A percentile compares a stretch with the other conserved stretches of the same genome.
These are phyloP conservation scores for Macrocybe gigantea DNA, from an alignment of 768 basidiomycete species.

Conservation along the genomic window DNA sequence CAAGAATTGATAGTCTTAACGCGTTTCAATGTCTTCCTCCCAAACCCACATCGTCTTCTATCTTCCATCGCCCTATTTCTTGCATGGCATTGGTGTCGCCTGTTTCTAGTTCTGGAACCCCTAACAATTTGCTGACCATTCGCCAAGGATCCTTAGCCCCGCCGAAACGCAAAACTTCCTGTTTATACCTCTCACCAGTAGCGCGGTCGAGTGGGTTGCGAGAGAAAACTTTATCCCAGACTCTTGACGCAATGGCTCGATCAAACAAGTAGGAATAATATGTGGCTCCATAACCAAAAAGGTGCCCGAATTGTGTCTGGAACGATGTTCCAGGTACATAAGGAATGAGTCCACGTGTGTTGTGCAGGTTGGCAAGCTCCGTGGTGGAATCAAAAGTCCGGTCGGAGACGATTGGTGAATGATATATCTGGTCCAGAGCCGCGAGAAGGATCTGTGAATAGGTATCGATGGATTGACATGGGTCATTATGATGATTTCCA, in stretches of 20 bases:
- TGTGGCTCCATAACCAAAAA: slow-evolving; percentile 95
- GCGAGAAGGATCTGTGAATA: slow-evolving; percentile 90
- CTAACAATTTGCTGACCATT: slow-evolving; percentile 75
- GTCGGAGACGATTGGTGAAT: slow-evolving; percentile 58
- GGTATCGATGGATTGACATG: slow-evolving; percentile 81
- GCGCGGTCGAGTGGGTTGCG: slow-evolving; percentile 61
- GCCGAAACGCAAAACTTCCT: slow-evolving; percentile 70
- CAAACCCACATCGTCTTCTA: slow-evolving; percentile 65
- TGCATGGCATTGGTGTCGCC: slow-evolving; percentile 86
- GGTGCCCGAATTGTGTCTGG: slow-evolving; percentile 94
- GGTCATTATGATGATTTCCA: slow-evolving; percentile 68
- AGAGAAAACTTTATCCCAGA: slow-evolving; percentile 77
- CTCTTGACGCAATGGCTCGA: slow-evolving; percentile 89
- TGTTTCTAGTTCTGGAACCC: slow-evolving; percentile 51
- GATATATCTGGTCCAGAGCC: slow-evolving; percentile 83
- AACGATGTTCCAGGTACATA: slow-evolving; percentile 83
- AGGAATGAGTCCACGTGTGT: slow-evolving; percentile 73
- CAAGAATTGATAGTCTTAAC: background rate
- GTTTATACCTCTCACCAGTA: slow-evolving; percentile 77
- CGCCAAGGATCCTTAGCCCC: slow-evolving; percentile 93
- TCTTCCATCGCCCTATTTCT: slow-evolving; percentile 84
- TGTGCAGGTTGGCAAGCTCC: slow-evolving; percentile 54
- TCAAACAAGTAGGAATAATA: slow-evolving; percentile 99
- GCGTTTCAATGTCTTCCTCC: slow-evolving; percentile 49
- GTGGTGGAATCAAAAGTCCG: slow-evolving; percentile 69